Base-by-base conservation (phyloP, 352 stramenopile species). In the Globisporangium apiculatum region DNA sequence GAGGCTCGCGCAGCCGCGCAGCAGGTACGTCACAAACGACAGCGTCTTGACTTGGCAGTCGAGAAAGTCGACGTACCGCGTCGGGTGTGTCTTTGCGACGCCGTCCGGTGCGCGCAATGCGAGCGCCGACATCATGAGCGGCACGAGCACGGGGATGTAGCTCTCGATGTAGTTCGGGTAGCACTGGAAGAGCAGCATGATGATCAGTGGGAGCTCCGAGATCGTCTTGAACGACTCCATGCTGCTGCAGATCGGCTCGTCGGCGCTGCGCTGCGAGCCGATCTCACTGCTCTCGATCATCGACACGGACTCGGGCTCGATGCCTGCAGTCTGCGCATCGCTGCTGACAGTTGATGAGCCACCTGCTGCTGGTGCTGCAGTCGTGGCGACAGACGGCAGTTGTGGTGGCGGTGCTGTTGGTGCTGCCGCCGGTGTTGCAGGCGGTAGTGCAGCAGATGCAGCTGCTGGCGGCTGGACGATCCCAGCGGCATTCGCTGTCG, bases 171-270 rank as follows among this genome's bases (percentile, higher is more conserved):
- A 98, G 54, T 90, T 97, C 15, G 94, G 94, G 73, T 99, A 98
- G 54, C 98, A 93, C 75, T 99, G 96, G 61, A 99, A 99, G 43
- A 99, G 86, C 50, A 99, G 72, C 92, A 99, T 99, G 58, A 99
- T 96, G 69, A 98, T 98, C 47, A 98, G 71, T n/a, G 96, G 96
- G 57, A 97, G 90, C 73, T 99, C 97, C 6, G 91, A 97, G 48
- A 99, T 87, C 15, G 98, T 95, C 65, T 95, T 96, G 71, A 97
- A 98, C 40, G 90, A 97, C 63, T 97, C 87, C 60, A 93, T 75
- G 61, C 83, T 91, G 62, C 75, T 86, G 58, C 76, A 90, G 7
- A 97, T 71, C 5, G 65, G 67, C n/a, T 89, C 75, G 24, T 80
- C 71, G 10, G 57, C 53, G 24, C 50, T 63, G 7, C 58, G 55